Evolutionary conservation across 208 protist species (phyloP).

Genomic region (Trypanosoma conorhini): DNA sequence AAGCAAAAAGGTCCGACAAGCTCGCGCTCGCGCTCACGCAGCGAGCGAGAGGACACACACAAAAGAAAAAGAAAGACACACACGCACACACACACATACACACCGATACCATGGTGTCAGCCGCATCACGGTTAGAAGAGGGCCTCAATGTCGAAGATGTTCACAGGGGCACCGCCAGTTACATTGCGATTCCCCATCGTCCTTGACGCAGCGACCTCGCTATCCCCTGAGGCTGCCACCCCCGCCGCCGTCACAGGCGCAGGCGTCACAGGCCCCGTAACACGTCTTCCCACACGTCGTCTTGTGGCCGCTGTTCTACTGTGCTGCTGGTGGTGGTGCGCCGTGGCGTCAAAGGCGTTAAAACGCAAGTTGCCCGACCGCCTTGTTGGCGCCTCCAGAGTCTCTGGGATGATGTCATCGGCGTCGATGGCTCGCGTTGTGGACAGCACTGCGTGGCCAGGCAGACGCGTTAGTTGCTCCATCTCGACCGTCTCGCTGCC

Average conservation of each 20-base stretch:
- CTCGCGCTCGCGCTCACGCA: no score
- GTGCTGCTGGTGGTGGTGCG: constrained; percentile 30
- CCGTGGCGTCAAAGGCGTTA: constrained; percentile 63
- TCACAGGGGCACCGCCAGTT: constrained; percentile 19
- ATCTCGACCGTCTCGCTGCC: constrained; percentile 17
- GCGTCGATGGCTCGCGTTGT: constrained; percentile 48
- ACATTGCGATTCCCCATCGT: constrained; percentile 1
- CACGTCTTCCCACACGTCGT: constrained; percentile 6
- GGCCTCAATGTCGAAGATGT: constrained; percentile 78
- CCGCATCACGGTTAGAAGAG: constrained; percentile 45
- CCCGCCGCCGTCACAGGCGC: neutral
- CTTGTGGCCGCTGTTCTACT: constrained; percentile 1
- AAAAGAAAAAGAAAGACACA: neutral
- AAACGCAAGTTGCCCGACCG: neutral
- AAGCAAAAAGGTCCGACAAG: no score
- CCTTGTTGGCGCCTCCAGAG: neutral
- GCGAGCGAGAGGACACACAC: neutral
- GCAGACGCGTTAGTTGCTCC: constrained; percentile 13
- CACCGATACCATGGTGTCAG: neutral
- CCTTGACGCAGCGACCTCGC: neutral
- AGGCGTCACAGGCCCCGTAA: neutral
- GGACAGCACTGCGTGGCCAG: constrained; percentile 33
- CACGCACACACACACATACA: neutral
- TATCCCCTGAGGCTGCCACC: neutral
- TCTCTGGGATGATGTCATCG: constrained; percentile 35